A percentile compares a stretch with the other conserved stretches of the same genome.
These are phyloP conservation scores for Stephania cephalantha DNA, from an alignment of 164 flowering plant species.

Conservation along the genomic window DNA sequence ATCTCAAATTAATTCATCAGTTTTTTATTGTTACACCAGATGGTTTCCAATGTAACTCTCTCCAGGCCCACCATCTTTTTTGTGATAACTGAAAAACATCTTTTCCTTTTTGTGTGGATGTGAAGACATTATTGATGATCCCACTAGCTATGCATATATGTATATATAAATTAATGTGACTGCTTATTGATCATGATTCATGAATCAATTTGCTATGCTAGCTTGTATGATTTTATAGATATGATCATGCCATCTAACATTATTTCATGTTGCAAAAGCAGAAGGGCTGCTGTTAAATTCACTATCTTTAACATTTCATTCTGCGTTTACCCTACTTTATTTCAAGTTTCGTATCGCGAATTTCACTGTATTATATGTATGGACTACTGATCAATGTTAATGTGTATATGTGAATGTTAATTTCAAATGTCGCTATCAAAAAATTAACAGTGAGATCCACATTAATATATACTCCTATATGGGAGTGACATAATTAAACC, in stretches of 20 bases:
- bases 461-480: no score
- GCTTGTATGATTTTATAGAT: neutral
- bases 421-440: no score
- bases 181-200: no score
- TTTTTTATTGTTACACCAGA: neutral
- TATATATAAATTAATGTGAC: neutral
- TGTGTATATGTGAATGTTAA: no score
- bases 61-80: neutral
- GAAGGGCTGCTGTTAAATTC: neutral
- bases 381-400: neutral
- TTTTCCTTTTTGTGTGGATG: neutral
- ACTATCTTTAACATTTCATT: neutral
- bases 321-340: neutral
- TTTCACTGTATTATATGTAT: neutral
- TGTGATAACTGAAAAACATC: neutral
- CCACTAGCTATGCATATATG: neutral
- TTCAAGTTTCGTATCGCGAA: neutral
- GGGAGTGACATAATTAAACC: neutral
- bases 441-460: neutral
- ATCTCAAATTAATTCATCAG: neutral
- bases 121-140: neutral
- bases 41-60: neutral
- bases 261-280: neutral
- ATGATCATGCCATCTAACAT: neutral
- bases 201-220: neutral